Conservation (phyloP, 495 filamentous ascomycete species). For the Hypoxylon perforatum region DNA sequence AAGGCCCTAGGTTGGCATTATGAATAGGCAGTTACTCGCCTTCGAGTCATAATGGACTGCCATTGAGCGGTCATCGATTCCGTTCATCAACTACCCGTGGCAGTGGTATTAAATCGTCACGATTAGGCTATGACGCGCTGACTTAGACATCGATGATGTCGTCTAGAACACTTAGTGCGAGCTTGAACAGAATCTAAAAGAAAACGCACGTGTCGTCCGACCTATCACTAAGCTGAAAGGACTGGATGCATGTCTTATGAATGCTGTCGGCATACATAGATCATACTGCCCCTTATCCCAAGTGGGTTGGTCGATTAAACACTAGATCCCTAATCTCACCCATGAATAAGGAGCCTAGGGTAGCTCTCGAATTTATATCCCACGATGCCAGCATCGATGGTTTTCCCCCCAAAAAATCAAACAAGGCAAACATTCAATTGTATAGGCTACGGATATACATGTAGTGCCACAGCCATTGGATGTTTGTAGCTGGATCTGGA, state of each 20-base stretch:
- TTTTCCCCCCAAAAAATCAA: too few species aligned
- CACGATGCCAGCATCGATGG: too few species aligned
- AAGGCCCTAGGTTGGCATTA: not conserved
- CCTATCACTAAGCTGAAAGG: not conserved
- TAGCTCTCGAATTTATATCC: not conserved
- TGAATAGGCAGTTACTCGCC: not conserved
- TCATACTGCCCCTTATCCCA: not conserved
- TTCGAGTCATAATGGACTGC: conserved; percentile 10
- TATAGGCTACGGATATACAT: conserved; percentile 2
- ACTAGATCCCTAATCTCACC: too few species aligned
- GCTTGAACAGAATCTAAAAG: not conserved
- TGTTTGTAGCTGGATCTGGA: conserved; percentile 26
- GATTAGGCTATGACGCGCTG: too few species aligned
- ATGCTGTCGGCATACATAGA: not conserved
- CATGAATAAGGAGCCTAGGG: not conserved
- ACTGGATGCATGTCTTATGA: not conserved
- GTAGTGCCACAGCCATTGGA: conserved; percentile 12
- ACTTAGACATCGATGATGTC: too few species aligned
- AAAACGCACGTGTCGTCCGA: not conserved
- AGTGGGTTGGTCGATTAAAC: too few species aligned
- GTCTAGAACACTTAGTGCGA: not conserved
- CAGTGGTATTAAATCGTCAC: not conserved
- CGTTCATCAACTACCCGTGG: not conserved
- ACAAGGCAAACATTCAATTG: not conserved
- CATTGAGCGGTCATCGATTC: conserved; percentile 2